Percentiles rank a stretch among this genome's conserved stretches.
phyloP scores from a whole-genome alignment of 306 rosid genomes.

The Rosa persica region DNA sequence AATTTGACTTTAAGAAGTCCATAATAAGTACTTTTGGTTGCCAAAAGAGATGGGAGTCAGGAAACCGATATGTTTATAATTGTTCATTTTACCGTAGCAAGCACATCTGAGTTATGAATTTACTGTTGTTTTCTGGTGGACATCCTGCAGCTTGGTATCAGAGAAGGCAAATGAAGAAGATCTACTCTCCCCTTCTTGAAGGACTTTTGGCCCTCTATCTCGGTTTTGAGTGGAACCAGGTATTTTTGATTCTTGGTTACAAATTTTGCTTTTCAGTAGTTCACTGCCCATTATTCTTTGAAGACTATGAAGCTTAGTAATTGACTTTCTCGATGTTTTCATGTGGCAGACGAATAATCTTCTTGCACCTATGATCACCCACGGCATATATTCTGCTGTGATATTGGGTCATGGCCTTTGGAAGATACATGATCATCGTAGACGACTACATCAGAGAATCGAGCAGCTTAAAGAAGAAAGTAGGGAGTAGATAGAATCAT shows the following conservation, averaged over 20 bases:
- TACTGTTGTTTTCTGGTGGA: slow-evolving; percentile 23
- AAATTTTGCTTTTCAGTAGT: neutral
- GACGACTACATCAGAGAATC: slow-evolving; percentile 72
- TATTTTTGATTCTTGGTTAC: slow-evolving; percentile 22
- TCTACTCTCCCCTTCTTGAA: slow-evolving; percentile 93
- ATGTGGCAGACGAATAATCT: slow-evolving; percentile 74
- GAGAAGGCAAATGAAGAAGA: slow-evolving; percentile 87
- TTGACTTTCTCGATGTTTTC: slow-evolving; percentile 16
- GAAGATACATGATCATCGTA: slow-evolving; percentile 89
- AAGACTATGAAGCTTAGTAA: slow-evolving; percentile 22
- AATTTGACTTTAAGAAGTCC: neutral
- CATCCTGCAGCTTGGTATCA: slow-evolving; percentile 82
- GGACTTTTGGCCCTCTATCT: slow-evolving; percentile 93
- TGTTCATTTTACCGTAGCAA: neutral
- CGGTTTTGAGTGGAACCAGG: slow-evolving; percentile 97
- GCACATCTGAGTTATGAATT: neutral
- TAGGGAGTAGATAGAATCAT: slow-evolving; percentile 30
- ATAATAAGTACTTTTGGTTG: neutral
- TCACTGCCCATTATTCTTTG: neutral
- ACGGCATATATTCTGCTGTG: slow-evolving; percentile 89
- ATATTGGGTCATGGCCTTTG: slow-evolving; percentile 94
- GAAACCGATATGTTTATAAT: no score
- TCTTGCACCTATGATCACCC: slow-evolving; percentile 91
- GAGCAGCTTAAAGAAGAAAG: slow-evolving; percentile 65
- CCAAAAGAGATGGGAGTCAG: neutral